These are phyloP conservation scores for Leccinum fibrillosum DNA, from an alignment of 768 basidiomycete species.

Conservation along the genomic window DNA sequence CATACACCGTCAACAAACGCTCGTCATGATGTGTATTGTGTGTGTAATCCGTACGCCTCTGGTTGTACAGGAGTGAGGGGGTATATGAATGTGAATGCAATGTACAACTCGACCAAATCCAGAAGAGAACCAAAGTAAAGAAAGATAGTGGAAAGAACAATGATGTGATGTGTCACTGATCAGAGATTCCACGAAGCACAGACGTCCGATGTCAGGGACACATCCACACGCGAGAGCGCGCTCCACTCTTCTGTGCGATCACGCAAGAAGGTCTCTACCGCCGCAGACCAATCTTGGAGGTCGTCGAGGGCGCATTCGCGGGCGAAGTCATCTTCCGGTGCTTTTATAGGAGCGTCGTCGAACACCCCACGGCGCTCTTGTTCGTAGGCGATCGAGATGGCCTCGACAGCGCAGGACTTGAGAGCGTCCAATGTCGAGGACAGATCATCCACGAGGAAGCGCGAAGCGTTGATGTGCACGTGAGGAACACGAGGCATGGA, in stretches of 20 bases:
- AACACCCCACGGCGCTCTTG: conserved; percentile 1
- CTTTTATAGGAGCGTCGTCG: conserved; percentile 1
- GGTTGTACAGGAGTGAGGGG: background rate
- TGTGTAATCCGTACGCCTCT: background rate
- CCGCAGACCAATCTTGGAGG: conserved; percentile 26
- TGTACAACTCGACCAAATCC: background rate
- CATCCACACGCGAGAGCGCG: conserved; percentile 13
- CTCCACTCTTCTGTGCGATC: conserved; percentile 18
- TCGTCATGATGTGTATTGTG: background rate
- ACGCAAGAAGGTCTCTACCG: conserved; percentile 19
- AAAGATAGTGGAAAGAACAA: background rate
- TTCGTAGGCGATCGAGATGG: conserved; percentile 24
- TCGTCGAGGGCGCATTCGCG: conserved; percentile 32
- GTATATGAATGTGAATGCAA: background rate
- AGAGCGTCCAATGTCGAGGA: conserved; percentile 20
- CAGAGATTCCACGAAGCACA: conserved; percentile 24
- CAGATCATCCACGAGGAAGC: conserved; percentile 21
- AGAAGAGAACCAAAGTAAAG: background rate
- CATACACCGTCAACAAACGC: background rate
- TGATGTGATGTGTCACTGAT: background rate
- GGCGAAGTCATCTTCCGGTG: conserved; percentile 18
- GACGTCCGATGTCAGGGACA: conserved; percentile 17
- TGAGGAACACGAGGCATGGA: conserved; percentile 13
- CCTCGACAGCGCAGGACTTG: conserved; percentile 13
- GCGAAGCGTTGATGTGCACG: conserved; percentile 27